These are phyloP conservation scores for Boletellus emodensis DNA, from an alignment of 768 basidiomycete species.

Conservation along the genomic window DNA sequence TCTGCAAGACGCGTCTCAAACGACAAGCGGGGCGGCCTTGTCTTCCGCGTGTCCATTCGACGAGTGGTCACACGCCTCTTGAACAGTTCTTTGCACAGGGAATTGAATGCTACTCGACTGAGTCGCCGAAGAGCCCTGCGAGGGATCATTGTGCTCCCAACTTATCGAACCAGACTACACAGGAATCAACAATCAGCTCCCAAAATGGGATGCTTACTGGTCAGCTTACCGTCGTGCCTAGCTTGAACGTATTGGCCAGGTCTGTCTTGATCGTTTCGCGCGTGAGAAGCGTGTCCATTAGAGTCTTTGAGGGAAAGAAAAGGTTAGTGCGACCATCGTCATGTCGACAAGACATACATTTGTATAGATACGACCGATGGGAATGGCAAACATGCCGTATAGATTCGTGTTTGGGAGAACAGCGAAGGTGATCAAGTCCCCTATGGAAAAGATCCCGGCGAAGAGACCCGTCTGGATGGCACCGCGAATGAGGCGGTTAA, in stretches of 20 bases:
- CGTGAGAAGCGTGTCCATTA: slow-evolving; percentile 8
- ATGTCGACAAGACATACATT: slow-evolving; percentile 34
- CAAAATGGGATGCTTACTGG: no score
- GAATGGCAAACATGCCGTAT: slow-evolving; percentile 37
- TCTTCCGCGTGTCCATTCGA: background rate
- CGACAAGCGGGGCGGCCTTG: background rate
- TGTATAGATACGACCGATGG: slow-evolving; percentile 42
- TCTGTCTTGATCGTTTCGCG: background rate
- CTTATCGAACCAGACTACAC: background rate
- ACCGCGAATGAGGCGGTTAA: slow-evolving; percentile 51
- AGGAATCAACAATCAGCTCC: background rate
- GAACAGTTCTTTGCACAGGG: background rate
- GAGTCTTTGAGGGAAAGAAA: slow-evolving; percentile 1
- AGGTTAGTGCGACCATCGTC: background rate
- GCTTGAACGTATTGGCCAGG: background rate
- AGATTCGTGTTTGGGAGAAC: slow-evolving; percentile 27
- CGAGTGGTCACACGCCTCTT: background rate
- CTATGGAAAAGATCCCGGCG: slow-evolving; percentile 47
- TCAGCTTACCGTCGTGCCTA: background rate
- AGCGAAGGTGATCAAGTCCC: slow-evolving; percentile 40
- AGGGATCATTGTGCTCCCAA: background rate
- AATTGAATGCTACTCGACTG: background rate
- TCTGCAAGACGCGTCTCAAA: background rate
- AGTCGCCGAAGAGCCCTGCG: background rate
- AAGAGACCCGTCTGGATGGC: slow-evolving; percentile 54